Evolutionary conservation across 768 basidiomycete species (phyloP), one percentile per base, ranked within the genome.

Genomic region (Russula brevipes): DNA sequence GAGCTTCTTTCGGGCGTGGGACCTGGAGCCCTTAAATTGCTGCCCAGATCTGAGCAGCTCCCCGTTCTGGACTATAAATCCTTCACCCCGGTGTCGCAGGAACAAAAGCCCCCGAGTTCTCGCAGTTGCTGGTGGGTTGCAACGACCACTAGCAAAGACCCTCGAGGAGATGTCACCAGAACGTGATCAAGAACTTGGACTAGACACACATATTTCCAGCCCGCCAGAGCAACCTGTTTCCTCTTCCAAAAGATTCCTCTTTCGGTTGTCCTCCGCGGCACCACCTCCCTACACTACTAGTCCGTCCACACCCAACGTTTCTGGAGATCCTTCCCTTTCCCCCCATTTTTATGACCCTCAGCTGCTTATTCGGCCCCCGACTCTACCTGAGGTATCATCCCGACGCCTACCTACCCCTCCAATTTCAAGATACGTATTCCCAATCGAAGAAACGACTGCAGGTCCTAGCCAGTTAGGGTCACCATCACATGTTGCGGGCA

Each of bases 271-370:
- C 9, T 39, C 53, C 4, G 45, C 38, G 4, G 50, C 61, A 14
- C 62, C 62, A 3, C 61, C 61, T 16, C 56, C 56, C 5, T 63
- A 63, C 45, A 31, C 44, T 17, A 31, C 44, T 17, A n/a, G 0
- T 4, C 45, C 44, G n/a, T 10, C 56, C 31, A 9, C 14, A 5
- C 24, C 51, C 5, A 19, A 39, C 38, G 44, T 9, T 30, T 31
- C 62, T 42, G 10, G 14, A n/a, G 9, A 30, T 12, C 10, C 59
- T 6, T 35, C 5, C 36, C 30, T 17, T 24, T 46, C 8, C 12
- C n/a, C 57, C 16, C 57, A 49, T 16, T 31, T 5, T 8, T 14
- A 45, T 17, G 31, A 44, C 19, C 36, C 39, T 1, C 19, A 38
- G 8, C 50, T 19, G 16, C n/a, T 36, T 33, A 44, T 8, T 47